A percentile compares a stretch with the other conserved stretches of the same genome.
Conservation (phyloP, 768 basidiomycete species). For the Rhizopogon vinicolor region DNA sequence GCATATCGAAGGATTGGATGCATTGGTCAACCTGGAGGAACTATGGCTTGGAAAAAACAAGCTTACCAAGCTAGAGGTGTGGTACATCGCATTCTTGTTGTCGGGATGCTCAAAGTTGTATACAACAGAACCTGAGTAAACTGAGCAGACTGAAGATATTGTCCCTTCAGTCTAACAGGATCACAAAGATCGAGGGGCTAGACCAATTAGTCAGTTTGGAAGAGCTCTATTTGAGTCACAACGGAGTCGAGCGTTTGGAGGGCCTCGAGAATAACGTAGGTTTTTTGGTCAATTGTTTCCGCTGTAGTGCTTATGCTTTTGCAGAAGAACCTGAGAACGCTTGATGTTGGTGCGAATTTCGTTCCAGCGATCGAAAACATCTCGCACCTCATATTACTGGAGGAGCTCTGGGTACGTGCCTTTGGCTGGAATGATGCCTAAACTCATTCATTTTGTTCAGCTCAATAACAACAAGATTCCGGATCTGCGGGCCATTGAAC, state of each 20-base stretch:
- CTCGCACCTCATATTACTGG: conserved; percentile 69
- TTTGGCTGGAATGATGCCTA: background rate
- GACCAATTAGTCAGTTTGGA: conserved; percentile 71
- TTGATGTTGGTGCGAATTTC: conserved; percentile 88
- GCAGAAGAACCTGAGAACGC: conserved; percentile 67
- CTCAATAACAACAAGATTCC: conserved; percentile 85
- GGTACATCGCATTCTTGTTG: background rate
- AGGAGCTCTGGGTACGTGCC: conserved; percentile 86
- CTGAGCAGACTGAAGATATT: conserved; percentile 78
- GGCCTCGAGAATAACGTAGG: conserved; percentile 82
- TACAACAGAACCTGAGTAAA: conserved; percentile 55
- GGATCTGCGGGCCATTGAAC: conserved; percentile 61
- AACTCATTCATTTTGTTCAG: conserved; percentile 33
- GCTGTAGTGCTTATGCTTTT: background rate
- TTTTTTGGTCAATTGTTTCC: background rate
- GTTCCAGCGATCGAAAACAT: conserved; percentile 77
- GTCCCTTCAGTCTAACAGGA: conserved; percentile 90
- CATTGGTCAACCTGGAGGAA: conserved; percentile 80
- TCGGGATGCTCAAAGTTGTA: background rate
- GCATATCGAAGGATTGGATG: conserved; percentile 86
- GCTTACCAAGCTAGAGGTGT: conserved; percentile 80
- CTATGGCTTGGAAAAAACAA: conserved; percentile 99
- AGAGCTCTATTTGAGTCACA: conserved; percentile 92
- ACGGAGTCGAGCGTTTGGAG: conserved; percentile 79
- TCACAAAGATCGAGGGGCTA: conserved; percentile 82